Conservation (phyloP, 768 basidiomycete genomes). For the Podaxis sp. region DNA sequence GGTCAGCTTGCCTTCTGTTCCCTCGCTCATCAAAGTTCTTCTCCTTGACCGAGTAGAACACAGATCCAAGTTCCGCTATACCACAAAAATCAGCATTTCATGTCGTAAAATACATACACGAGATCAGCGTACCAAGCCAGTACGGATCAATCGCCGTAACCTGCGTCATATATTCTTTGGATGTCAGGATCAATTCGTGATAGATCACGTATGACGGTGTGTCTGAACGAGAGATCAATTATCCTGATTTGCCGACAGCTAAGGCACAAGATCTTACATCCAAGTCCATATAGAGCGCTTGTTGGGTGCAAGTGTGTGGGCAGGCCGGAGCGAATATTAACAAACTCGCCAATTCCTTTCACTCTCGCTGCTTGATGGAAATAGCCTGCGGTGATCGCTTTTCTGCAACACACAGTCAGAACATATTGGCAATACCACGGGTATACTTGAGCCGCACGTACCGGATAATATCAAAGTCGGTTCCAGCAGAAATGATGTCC, state of each 20-base stretch:
- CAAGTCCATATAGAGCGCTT: constrained; percentile 93
- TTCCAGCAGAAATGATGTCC: constrained; percentile 87
- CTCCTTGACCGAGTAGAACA: constrained; percentile 97
- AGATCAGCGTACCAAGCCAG: constrained; percentile 76
- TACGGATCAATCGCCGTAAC: constrained; percentile 98
- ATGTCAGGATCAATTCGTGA: constrained; percentile 93
- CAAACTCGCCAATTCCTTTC: constrained; percentile 99
- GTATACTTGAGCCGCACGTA: constrained; percentile 26
- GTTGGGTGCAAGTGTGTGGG: constrained; percentile 97
- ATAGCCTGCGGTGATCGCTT: constrained; percentile 96
- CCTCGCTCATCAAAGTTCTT: constrained; percentile 95
- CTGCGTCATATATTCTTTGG: constrained; percentile 98
- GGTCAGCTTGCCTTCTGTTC: constrained; percentile 72
- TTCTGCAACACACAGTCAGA: constrained; percentile 45
- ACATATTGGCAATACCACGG: not conserved
- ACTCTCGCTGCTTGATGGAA: constrained; percentile 99
- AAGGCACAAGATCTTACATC: constrained; percentile 59
- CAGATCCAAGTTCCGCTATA: constrained; percentile 88
- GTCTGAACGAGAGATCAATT: constrained; percentile 44
- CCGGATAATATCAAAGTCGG: constrained; percentile 89
- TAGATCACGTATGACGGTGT: constrained; percentile 97
- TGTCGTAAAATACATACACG: not conserved
- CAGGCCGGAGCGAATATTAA: constrained; percentile 92
- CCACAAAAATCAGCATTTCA: constrained; percentile 4
- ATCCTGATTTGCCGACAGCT: constrained; percentile 4